Evolutionary conservation across 2,329 filamentous ascomycete genomes (phyloP).

Genomic region (Phyllosticta citriasiana): DNA sequence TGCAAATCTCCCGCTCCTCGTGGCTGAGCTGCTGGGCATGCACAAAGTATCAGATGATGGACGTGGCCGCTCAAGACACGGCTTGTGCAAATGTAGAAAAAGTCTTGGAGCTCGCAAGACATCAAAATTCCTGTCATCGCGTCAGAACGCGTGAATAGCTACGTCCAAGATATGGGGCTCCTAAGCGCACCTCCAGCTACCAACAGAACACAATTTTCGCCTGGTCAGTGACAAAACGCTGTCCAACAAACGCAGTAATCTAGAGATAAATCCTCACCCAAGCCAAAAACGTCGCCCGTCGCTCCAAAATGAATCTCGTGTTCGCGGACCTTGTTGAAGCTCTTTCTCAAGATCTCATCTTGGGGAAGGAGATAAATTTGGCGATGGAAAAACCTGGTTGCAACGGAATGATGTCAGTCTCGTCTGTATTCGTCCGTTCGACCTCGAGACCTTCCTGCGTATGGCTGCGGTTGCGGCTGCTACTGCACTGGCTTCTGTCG

Average conservation of each 20-base stretch:
- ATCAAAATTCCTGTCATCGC: neutral
- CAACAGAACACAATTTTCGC: neutral
- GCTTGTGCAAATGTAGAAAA: neutral
- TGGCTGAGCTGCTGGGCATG: neutral
- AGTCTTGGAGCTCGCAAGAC: neutral
- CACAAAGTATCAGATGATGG: neutral
- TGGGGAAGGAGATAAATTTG: neutral
- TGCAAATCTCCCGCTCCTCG: neutral
- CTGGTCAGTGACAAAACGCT: neutral
- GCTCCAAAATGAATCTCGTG: neutral
- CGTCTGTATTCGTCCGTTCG: neutral
- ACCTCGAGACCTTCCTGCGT: neutral
- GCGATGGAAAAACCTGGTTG: neutral
- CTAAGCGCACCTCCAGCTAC: neutral
- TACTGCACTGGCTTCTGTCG: neutral
- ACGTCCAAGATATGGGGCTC: neutral
- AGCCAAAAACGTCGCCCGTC: neutral
- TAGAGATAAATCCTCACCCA: neutral
- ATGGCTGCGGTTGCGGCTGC: neutral
- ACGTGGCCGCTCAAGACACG: neutral
- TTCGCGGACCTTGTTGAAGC: too few relatives aligned
- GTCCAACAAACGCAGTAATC: neutral
- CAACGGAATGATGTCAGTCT: neutral
- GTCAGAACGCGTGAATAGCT: neutral
- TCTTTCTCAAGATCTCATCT: neutral